Percentiles rank a stretch among this genome's conserved stretches.
phyloP scores from a whole-genome alignment of 371 early-diverging fungal species.

The Zopfochytrium polystomum region DNA sequence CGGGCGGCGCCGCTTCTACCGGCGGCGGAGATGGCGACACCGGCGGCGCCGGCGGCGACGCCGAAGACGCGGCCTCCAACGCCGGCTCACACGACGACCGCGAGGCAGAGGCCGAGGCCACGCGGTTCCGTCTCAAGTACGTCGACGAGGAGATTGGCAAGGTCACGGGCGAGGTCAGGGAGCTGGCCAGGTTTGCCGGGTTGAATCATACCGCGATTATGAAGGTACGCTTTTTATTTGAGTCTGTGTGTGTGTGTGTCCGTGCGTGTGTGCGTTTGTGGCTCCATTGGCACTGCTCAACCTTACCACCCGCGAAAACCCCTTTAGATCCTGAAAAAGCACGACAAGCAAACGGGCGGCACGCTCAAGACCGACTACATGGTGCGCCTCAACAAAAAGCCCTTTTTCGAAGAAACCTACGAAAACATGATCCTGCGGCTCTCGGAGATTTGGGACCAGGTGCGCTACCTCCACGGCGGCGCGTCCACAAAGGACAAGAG shows the following conservation, averaged over 20 bases:
- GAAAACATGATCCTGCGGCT: slow-evolving; percentile 38
- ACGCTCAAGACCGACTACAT: slow-evolving; percentile 29
- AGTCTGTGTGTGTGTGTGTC: no score
- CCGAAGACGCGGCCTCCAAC: no score
- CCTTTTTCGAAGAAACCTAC: slow-evolving; percentile 33
- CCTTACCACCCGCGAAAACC: slow-evolving; percentile 61
- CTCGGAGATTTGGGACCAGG: slow-evolving; percentile 29
- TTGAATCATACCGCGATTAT: slow-evolving; percentile 87
- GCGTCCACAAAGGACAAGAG: slow-evolving; percentile 51
- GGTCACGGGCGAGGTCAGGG: slow-evolving; percentile 81
- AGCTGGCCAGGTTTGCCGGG: slow-evolving; percentile 77
- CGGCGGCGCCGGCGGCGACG: neutral
- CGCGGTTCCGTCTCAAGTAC: slow-evolving; percentile 26
- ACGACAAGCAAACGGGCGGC: slow-evolving; percentile 40
- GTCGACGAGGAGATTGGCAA: slow-evolving; percentile 71
- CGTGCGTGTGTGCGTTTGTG: no score
- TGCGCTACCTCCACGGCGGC: slow-evolving; percentile 65
- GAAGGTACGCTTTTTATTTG: slow-evolving; percentile 39
- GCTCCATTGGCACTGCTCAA: slow-evolving; percentile 85
- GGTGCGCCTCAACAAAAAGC: slow-evolving; percentile 19
- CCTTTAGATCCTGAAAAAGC: slow-evolving; percentile 41
- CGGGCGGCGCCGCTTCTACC: slow-evolving; percentile 30
- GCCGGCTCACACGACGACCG: neutral
- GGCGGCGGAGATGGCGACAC: slow-evolving; percentile 37
- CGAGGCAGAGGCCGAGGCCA: slow-evolving; percentile 14